Evolutionary conservation across 495 filamentous ascomycete genomes (phyloP).

Genomic region (Neurospora sp.): DNA sequence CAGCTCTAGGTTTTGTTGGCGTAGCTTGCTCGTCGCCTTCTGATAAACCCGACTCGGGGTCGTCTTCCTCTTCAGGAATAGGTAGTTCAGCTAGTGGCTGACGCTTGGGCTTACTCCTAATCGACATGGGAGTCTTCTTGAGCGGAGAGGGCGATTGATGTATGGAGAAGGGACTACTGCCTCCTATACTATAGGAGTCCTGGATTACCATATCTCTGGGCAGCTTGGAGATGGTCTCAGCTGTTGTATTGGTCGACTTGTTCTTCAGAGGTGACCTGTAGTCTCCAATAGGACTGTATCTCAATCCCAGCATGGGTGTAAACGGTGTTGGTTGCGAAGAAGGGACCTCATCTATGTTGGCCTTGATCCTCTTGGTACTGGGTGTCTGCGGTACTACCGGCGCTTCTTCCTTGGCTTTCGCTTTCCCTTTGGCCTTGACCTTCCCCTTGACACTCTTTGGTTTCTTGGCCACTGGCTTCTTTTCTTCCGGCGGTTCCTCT

Average conservation of each 20-base stretch:
- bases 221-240: slow-evolving; percentile 16
- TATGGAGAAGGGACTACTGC: slow-evolving; percentile 13
- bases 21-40: slow-evolving; percentile 3
- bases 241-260: slow-evolving; percentile 27
- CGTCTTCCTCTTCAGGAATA: background rate
- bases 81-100: slow-evolving; percentile 20
- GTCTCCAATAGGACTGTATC: slow-evolving; percentile 13
- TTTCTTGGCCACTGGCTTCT: slow-evolving; percentile 1
- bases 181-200: slow-evolving; percentile 27
- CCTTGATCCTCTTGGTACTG: slow-evolving; percentile 20
- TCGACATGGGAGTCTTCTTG: slow-evolving; percentile 2
- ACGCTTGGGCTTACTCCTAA: slow-evolving; percentile 4
- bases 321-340: slow-evolving; percentile 27
- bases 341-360: slow-evolving; percentile 27
- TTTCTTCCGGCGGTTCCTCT: background rate
- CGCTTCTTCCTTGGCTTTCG: background rate
- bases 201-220: slow-evolving; percentile 26
- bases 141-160: slow-evolving; percentile 2
- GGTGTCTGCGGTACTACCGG: slow-evolving; percentile 24
- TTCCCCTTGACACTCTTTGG: background rate
- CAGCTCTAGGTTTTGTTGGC: background rate
- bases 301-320: slow-evolving; percentile 23
- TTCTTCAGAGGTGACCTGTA: slow-evolving; percentile 25
- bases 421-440: background rate
- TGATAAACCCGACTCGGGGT: background rate